Evolutionary conservation across 352 stramenopile species (phyloP), one percentile per base, ranked within the genome.

Genomic region (Globisporangium carolinianum): DNA sequence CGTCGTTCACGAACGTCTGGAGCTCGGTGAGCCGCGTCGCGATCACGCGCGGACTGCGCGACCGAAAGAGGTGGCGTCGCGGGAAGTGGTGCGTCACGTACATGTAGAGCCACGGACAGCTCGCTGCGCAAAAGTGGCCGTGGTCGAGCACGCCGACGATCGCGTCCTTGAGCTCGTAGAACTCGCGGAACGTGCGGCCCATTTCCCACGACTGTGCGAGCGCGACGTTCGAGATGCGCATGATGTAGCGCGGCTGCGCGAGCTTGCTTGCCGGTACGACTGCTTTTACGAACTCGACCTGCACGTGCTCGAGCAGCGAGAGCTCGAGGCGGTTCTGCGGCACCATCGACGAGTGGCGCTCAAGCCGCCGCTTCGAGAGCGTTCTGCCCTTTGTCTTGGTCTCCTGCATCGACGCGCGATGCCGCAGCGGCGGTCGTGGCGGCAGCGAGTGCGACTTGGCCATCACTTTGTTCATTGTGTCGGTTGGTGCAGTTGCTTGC

Each of bases 71-170:
- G 58, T 78, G 82, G 51, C 84, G 77, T 0, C 81, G 70, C 11
- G 85, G 85, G 63, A 94, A 94, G 60, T 91, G 80, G 55, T 89
- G 73, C 35, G 80, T 74, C 10, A 72, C 73, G 55, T 78, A 89
- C 79, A 90, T 87, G 76, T 86, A 94, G 51, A 94, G 67, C 77
- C 78, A 94, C 52, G 85, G 85, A 38, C 85, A 94, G 56, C 89
- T 89, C 38, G 82, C 86, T 12, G 68, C 56, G 57, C 85, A 94
- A 17, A 89, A 76, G 67, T 94, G 85, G 55, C 85, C 85, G 62
- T 92, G 83, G 61, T 88, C 67, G 15, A 94, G 68, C 43, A 74
- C 71, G 8, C 49, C 62, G 49, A 76, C 60, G 18, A 94, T 67
- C 3, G 63, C 55, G 38, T 91, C 78, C 61, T 92, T 91, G 37